A percentile compares a stretch with the other conserved stretches of the same genome.
Evolutionary conservation across 2,329 filamentous ascomycete species (phyloP).

Genomic region (Whalleya microplaca): DNA sequence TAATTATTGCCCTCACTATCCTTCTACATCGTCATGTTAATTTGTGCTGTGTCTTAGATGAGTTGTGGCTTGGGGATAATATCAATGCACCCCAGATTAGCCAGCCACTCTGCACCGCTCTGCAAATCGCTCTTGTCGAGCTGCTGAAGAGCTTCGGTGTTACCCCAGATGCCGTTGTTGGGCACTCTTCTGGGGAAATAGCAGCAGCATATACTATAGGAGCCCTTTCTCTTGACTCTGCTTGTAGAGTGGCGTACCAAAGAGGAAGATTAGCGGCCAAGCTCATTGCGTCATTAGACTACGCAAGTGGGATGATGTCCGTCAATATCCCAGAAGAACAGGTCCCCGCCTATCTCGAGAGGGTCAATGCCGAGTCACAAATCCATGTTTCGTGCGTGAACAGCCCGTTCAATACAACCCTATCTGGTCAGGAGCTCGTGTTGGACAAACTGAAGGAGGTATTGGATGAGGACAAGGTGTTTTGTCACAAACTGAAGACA

Average conservation of each 20-base stretch:
- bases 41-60: too few relatives aligned
- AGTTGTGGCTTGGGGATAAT: slow-evolving; percentile 14
- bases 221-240: slow-evolving; percentile 31
- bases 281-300: slow-evolving; percentile 21
- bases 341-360: slow-evolving; percentile 26
- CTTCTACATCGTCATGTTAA: too few relatives aligned
- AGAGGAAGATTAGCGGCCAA: slow-evolving; percentile 36
- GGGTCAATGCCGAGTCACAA: slow-evolving; percentile 8
- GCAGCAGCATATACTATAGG: slow-evolving; percentile 40
- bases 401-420: slow-evolving; percentile 36
- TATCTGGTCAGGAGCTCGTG: slow-evolving; percentile 31
- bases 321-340: slow-evolving; percentile 31
- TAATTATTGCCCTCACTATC: too few relatives aligned
- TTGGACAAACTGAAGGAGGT: slow-evolving; percentile 32
- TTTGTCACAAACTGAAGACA: slow-evolving; percentile 37
- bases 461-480: slow-evolving; percentile 31
- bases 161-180: slow-evolving; percentile 33
- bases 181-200: slow-evolving; percentile 44
- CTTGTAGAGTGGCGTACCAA: slow-evolving; percentile 39
- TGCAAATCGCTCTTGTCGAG: slow-evolving; percentile 42
- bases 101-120: slow-evolving; percentile 36
- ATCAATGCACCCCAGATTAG: slow-evolving; percentile 36
- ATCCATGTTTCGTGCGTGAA: slow-evolving; percentile 39
- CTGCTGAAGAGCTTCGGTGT: slow-evolving; percentile 36
- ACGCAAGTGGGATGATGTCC: slow-evolving; percentile 36